Base-by-base conservation (phyloP, 1,139 yeast genomes). In the Yamadazyma sp. region DNA sequence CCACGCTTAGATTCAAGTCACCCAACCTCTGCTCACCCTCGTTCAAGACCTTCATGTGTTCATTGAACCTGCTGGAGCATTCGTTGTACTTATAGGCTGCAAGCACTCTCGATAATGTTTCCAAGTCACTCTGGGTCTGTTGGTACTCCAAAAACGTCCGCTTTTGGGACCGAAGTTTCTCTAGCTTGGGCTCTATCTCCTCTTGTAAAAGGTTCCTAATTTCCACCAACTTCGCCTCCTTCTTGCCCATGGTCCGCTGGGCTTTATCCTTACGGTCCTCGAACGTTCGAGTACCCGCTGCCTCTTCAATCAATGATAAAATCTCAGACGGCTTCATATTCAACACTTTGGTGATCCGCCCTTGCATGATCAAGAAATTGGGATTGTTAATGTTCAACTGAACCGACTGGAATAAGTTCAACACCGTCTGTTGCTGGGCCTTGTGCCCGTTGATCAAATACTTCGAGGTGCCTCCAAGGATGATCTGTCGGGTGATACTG, bases 331-430 rank as follows among this genome's bases (percentile, higher is more conserved):
- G 95, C 55, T 87, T 89, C 98, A 92, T 92, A 61, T 94, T 92
- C 55, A 94, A 74, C 43, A 94, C 98, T 59, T 94, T 92, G 26
- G 98, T 94, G 63, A 94, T 94, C 56, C 88, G 86, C 44, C 99
- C 99, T 64, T 94, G 99, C 98, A 94, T 92, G 55, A 94, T 94
- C 53, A 94, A 73, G 62, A 94, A 94, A 61, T 92, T 94, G 26
- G 98, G 98, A 56, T 92, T 92, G 59, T 94, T 92, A 61, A 94
- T 91, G 57, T 94, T 94, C 47, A 94, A 75, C 62, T 94, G 98
- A 14, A 94, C 96, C 10, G 95, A 85, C 59, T 92, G 98, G 58
- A 94, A 89, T 36, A 94, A 66, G 52, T 85, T 91, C 45, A 91
- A 76, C 2, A 94, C 97, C 5, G 95, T 86, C 53, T 85, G 95